Evolutionary conservation across 768 basidiomycete species (phyloP).

Genomic region (Lactarius sp.): DNA sequence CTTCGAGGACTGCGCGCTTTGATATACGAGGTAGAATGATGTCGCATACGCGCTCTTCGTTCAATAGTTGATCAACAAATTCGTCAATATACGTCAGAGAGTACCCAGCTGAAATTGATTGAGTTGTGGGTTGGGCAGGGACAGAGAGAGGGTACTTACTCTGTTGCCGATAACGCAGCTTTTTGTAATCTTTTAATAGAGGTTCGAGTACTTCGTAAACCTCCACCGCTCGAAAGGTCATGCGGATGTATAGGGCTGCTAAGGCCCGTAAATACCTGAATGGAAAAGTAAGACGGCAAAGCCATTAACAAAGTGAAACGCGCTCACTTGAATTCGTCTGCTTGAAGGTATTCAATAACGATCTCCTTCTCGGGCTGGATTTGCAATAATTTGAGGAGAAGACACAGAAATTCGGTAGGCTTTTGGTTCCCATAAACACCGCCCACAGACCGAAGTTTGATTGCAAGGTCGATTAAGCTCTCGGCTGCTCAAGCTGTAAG

Average conservation of each 20-base stretch:
- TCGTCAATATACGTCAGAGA: conserved; percentile 86
- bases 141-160: conserved; percentile 43
- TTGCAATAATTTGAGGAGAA: conserved; percentile 91
- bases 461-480: conserved; percentile 88
- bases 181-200: conserved; percentile 88
- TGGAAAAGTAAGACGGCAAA: not conserved
- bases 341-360: conserved; percentile 87
- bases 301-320: not conserved
- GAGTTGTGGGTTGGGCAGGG: not conserved
- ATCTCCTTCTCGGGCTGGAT: conserved; percentile 99
- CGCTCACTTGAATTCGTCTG: conserved; percentile 96
- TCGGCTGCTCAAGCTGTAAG: conserved; percentile 53
- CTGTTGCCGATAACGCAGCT: conserved; percentile 75
- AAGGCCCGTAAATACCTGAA: conserved; percentile 87
- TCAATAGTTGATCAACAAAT: conserved; percentile 78
- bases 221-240: conserved; percentile 88
- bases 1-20: conserved; percentile 84
- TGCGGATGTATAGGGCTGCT: conserved; percentile 88
- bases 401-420: conserved; percentile 90
- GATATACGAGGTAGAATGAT: conserved; percentile 89
- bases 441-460: conserved; percentile 75
- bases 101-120: conserved; percentile 65
- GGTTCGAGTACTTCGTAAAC: conserved; percentile 94
- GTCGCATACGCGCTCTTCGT: conserved; percentile 92
- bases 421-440: conserved; percentile 95